phyloP scores from a whole-genome alignment of 495 filamentous ascomycete genomes.

The Eremomyces bilateralis region DNA sequence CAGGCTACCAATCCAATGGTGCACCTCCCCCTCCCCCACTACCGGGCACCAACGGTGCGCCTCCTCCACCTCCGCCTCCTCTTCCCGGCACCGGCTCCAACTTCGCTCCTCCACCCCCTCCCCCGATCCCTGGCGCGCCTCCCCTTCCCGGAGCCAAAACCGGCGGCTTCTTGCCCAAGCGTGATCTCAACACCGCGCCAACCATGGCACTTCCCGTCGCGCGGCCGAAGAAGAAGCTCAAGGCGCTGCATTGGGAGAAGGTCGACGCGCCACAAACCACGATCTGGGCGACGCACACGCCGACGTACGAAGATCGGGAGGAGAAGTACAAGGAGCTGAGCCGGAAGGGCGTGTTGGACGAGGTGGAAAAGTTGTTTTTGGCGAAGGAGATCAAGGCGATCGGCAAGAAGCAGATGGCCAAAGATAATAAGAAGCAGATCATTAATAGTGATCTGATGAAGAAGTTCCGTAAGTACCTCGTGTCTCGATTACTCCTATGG shows the following conservation, averaged over 20 bases:
- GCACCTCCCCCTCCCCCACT: conserved; percentile 23
- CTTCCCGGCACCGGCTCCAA: conserved; percentile 25
- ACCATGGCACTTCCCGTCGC: conserved; percentile 32
- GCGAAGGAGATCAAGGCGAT: conserved; percentile 91
- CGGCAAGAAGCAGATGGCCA: conserved; percentile 39
- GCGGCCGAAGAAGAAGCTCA: conserved; percentile 95
- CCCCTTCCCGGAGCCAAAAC: conserved; percentile 19
- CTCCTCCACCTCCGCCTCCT: conserved; percentile 25
- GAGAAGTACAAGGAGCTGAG: conserved; percentile 86
- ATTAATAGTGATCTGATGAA: conserved; percentile 82
- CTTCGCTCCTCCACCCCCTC: conserved; percentile 11
- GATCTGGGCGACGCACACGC: conserved; percentile 78
- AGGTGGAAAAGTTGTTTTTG: conserved; percentile 92
- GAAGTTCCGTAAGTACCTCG: no score
- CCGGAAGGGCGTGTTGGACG: conserved; percentile 82
- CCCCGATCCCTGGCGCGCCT: conserved; percentile 15
- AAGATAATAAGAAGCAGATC: conserved; percentile 86
- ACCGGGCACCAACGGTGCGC: conserved; percentile 16
- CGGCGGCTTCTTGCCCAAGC: conserved; percentile 21
- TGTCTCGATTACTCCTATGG: no score
- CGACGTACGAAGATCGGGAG: conserved; percentile 65
- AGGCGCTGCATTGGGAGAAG: conserved; percentile 98
- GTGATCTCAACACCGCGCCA: conserved; percentile 5
- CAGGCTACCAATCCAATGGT: conserved; percentile 9
- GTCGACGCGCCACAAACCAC: conserved; percentile 85